Evolutionary conservation across 495 filamentous ascomycete species (phyloP).

Genomic region (Aspergillus indologenus): DNA sequence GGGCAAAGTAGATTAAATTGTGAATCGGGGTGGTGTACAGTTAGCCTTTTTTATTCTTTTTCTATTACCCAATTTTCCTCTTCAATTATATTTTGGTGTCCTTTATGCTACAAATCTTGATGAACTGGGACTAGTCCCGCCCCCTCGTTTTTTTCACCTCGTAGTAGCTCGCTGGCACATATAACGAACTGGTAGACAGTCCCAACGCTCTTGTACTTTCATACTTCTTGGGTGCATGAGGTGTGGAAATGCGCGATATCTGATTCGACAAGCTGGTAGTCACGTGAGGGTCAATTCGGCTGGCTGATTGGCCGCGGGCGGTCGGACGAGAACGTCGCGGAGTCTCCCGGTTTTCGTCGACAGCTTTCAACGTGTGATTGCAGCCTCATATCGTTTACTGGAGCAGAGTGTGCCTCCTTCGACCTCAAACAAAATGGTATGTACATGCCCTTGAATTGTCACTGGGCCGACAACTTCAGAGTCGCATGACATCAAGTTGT

Average conservation of each 20-base stretch:
- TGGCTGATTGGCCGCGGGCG: conserved; percentile 30
- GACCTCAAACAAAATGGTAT: conserved; percentile 31
- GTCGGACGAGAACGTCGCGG: conserved; percentile 23
- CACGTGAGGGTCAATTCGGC: conserved; percentile 20
- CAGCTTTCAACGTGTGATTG: conserved; percentile 19
- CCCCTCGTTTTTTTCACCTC: no score
- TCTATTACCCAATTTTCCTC: conserved; percentile 26
- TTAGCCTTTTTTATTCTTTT: conserved; percentile 33
- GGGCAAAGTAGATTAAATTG: conserved; percentile 74
- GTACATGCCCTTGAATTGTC: conserved; percentile 12
- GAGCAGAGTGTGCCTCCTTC: conserved; percentile 19
- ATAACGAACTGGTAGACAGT: no score
- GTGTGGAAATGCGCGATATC: conserved; percentile 8
- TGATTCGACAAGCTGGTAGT: conserved; percentile 14
- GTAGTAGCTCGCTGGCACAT: no score
- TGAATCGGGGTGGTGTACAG: conserved; percentile 34
- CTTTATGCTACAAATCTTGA: conserved; percentile 17
- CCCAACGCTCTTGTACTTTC: not conserved
- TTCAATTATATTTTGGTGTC: conserved; percentile 26
- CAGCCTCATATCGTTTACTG: conserved; percentile 23
- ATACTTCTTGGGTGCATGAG: not conserved
- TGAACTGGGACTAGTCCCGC: not conserved
- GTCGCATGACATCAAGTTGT: not conserved
- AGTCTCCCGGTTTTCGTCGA: conserved; percentile 43
- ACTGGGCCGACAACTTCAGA: no score